Evolutionary conservation across 1,284 basidiomycete genomes (phyloP).

Genomic region (Cryptococcus jaspeensis): DNA sequence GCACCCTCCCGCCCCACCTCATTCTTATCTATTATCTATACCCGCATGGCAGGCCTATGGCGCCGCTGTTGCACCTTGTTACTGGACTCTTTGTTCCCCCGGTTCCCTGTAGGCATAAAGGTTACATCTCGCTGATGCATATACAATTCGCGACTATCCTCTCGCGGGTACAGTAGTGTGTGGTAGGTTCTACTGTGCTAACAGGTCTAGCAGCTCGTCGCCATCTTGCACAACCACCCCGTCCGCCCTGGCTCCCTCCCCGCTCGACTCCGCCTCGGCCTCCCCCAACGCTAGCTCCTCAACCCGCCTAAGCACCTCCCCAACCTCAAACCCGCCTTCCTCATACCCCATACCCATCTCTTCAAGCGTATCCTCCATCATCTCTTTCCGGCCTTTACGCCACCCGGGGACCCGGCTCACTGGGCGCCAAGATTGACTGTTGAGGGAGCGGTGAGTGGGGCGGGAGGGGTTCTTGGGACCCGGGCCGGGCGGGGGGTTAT

Average conservation of each 20-base stretch:
- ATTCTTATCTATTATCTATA: no score
- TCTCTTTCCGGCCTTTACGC: constrained; percentile 34
- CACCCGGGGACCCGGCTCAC: constrained; percentile 28
- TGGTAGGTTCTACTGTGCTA: background rate
- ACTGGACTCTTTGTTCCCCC: no score
- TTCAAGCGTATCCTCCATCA: constrained; percentile 38
- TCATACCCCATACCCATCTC: constrained; percentile 14
- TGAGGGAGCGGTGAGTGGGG: background rate
- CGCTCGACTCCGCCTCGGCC: background rate
- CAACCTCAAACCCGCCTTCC: background rate
- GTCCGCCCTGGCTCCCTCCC: background rate
- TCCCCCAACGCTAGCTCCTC: background rate
- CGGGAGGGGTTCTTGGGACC: background rate
- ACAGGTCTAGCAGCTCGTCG: background rate
- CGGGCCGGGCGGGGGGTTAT: background rate
- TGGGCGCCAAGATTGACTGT: constrained; percentile 22
- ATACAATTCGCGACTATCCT: background rate
- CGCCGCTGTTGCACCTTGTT: no score
- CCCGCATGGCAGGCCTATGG: no score
- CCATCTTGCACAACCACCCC: no score
- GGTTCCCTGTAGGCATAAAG: background rate
- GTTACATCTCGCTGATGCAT: background rate
- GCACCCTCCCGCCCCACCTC: no score
- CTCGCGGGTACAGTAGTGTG: background rate
- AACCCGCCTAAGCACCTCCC: background rate